Evolutionary conservation across 2,329 filamentous ascomycete genomes (phyloP), one percentile per base, ranked within the genome.

Genomic region (Pseudogymnoascus verrucosus): DNA sequence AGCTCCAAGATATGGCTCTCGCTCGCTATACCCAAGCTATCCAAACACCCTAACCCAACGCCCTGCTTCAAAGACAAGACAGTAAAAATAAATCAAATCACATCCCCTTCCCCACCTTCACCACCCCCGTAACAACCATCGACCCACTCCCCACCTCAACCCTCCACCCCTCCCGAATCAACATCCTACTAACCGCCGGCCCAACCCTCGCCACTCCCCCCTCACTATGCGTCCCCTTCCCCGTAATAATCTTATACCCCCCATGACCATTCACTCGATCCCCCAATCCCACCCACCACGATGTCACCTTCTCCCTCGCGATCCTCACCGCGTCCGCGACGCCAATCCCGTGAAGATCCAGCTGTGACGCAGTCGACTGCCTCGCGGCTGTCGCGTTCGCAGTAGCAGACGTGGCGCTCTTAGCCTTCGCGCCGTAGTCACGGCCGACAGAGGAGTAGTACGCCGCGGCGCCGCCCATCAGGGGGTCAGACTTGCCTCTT

Each of bases 271-370:
- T 70, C 54, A 80, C 79, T 3, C 68, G 72, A 64, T 78, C 77
- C 54, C 80, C 79, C 71, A 93, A 89, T 0, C 89, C 89, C 7
- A 84, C 78, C 93, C 92, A 97, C 93, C 93, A 98, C 8, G 73
- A 73, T 67, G 83, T 80, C 0, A 89, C 88, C 39, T 81, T 82
- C 57, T 86, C 81, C 31, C 83, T 82, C 1, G 90, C 87, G 67
- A 97, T 96, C 2, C 90, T 81, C 31, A 92, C 86, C 1, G 89
- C 93, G 73, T 96, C 90, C 60, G 86, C 80, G 1, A 97, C 92
- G 51, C 82, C 86, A 4, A 96, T 85, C 5, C 91, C 91, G 73
- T 98, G 93, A 26, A 98, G 78, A 74, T 98, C 93, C 6, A 96
- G 79, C 19, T 81, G 78, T 1, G 76, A 79, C 1, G 73, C 65